Evolutionary conservation across 768 basidiomycete species (phyloP).

Genomic region (Suillus subalutaceus): DNA sequence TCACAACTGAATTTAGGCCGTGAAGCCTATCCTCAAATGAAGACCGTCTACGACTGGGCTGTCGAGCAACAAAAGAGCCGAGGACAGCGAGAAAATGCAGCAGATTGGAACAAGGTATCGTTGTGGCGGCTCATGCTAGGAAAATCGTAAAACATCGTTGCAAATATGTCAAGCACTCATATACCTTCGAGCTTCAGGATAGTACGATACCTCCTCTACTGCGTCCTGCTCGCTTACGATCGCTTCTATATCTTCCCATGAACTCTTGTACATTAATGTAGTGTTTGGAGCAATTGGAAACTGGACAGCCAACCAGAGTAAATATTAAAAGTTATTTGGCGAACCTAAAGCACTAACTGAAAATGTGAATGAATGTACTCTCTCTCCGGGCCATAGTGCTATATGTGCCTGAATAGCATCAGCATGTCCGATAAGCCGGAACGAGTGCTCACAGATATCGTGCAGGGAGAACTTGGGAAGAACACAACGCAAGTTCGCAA

Average conservation of each 20-base stretch:
- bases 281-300: background rate
- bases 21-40: conserved; percentile 32
- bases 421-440: background rate
- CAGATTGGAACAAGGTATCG: conserved; percentile 32
- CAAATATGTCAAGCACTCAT: background rate
- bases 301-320: background rate
- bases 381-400: background rate
- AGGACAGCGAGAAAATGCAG: background rate
- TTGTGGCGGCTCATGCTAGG: conserved; percentile 27
- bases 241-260: background rate
- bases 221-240: background rate
- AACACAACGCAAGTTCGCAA: background rate
- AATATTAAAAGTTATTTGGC: background rate
- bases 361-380: background rate
- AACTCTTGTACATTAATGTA: background rate
- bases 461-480: background rate
- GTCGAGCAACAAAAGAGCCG: conserved; percentile 9
- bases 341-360: background rate
- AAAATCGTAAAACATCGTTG: conserved; percentile 16
- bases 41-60: conserved; percentile 34
- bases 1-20: conserved; percentile 23
- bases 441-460: background rate
- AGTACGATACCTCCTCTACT: background rate
- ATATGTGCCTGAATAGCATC: background rate
- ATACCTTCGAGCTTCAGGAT: background rate